A percentile compares a stretch with the other conserved stretches of the same genome.
Conservation (phyloP, 2,329 filamentous ascomycete genomes). For the Xylariales sp. region DNA sequence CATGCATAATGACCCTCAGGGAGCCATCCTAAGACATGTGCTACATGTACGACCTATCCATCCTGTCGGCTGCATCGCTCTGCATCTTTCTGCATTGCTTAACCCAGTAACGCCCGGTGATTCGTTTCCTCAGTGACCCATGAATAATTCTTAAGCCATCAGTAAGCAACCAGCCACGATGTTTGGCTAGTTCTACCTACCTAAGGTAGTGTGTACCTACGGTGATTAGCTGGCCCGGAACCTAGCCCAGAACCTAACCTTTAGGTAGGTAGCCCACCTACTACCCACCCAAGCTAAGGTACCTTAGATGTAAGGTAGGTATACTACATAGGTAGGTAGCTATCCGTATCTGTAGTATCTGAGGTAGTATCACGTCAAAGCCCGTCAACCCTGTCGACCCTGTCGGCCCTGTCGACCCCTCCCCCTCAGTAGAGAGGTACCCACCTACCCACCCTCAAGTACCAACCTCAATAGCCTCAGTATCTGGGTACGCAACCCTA, state of each 20-base stretch:
- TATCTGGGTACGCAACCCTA: background rate
- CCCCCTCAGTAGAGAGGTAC: slow-evolving; percentile 11
- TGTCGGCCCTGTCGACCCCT: background rate
- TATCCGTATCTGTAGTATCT: background rate
- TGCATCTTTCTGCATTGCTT: background rate
- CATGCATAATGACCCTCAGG: background rate
- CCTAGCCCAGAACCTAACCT: no score
- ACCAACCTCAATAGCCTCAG: no score
- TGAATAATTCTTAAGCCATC: slow-evolving; percentile 31
- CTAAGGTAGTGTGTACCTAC: background rate
- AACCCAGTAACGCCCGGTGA: slow-evolving; percentile 1
- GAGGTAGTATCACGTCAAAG: background rate
- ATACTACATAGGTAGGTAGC: no score
- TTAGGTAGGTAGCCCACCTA: no score
- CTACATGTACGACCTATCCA: slow-evolving; percentile 6
- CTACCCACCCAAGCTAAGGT: no score
- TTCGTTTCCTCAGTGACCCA: slow-evolving; percentile 17
- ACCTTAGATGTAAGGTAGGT: no score
- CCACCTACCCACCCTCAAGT: no score
- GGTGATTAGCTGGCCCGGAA: no score
- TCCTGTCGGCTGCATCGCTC: slow-evolving; percentile 10
- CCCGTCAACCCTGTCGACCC: no score
- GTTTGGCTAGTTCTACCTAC: background rate
- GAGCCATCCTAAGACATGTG: background rate
- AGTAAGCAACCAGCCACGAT: slow-evolving; percentile 28